phyloP scores from a whole-genome alignment of 192 early-diverging fungal species.

The Backusella parvicylindrica region DNA sequence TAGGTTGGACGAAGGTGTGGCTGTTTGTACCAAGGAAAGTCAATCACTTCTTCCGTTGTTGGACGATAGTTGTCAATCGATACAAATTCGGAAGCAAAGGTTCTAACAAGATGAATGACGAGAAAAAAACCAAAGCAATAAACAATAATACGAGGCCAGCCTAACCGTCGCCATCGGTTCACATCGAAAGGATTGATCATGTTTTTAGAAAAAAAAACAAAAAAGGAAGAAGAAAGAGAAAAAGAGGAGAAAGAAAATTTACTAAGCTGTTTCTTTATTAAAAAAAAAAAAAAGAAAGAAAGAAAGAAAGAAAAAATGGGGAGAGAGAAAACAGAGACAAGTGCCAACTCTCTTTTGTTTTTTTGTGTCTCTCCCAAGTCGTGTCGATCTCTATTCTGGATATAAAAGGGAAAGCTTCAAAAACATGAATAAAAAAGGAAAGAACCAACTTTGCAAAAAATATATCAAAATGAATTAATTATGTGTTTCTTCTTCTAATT shows the following conservation, averaged over 20 bases:
- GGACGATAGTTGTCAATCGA: neutral
- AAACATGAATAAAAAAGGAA: neutral
- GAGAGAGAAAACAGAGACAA: neutral
- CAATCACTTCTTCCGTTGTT: neutral
- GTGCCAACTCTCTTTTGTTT: too few relatives aligned
- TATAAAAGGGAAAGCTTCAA: neutral
- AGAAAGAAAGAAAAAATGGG: neutral
- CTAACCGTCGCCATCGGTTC: neutral
- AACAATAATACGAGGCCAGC: constrained; percentile 9
- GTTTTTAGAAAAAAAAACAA: neutral
- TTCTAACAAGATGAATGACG: neutral
- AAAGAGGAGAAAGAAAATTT: too few relatives aligned
- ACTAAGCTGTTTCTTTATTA: too few relatives aligned
- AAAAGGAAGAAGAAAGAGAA: neutral
- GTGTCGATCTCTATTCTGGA: neutral
- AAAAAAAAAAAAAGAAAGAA: neutral
- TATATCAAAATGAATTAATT: too few relatives aligned
- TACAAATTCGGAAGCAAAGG: neutral
- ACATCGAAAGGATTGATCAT: neutral
- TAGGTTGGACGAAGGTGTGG: neutral
- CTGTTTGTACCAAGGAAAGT: constrained; percentile 10
- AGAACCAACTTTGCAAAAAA: too few relatives aligned
- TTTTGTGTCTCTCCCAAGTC: neutral
- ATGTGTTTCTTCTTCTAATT: neutral
- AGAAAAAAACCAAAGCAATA: constrained; percentile 11